phyloP scores from a whole-genome alignment of 139 green algal genomes.

The Chlamydomonas sp. region DNA sequence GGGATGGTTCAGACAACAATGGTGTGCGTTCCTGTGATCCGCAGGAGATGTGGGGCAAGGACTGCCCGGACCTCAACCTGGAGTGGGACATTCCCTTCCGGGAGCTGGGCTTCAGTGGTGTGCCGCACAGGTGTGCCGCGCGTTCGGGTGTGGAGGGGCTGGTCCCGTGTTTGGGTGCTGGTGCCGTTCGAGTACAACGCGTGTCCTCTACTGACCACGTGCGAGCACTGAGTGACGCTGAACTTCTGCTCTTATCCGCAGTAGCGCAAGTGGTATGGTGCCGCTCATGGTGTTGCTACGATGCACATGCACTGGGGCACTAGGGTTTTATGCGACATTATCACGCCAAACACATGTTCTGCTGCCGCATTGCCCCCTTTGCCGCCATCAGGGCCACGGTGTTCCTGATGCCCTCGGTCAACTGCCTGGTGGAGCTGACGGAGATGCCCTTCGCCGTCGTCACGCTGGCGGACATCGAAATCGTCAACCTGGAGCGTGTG shows the following conservation, averaged over 20 bases:
- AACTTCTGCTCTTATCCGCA: too few species aligned
- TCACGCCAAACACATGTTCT: too few species aligned
- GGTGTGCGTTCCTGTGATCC: too few species aligned
- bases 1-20: too few species aligned
- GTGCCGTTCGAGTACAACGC: too few species aligned
- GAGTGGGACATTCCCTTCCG: conserved; percentile 99
- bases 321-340: too few species aligned
- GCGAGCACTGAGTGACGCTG: too few species aligned
- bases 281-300: too few species aligned
- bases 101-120: conserved; percentile 95
- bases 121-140: conserved; percentile 68
- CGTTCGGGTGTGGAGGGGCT: conserved; percentile 33
- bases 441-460: conserved; percentile 96
- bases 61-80: conserved; percentile 79
- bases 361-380: not conserved
- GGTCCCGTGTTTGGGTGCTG: not conserved
- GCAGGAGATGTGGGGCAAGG: conserved; percentile 80
- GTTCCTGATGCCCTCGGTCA: conserved; percentile 94
- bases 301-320: too few species aligned
- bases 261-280: too few species aligned
- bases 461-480: conserved; percentile 85
- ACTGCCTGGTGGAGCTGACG: conserved; percentile 97
- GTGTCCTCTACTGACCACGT: too few species aligned
- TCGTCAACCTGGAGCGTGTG: conserved; percentile 98
- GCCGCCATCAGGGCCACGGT: conserved; percentile 14